A percentile compares a stretch with the other conserved stretches of the same genome.
phyloP scores from a whole-genome alignment of 805 yeast species.

The Komagataella populi region DNA sequence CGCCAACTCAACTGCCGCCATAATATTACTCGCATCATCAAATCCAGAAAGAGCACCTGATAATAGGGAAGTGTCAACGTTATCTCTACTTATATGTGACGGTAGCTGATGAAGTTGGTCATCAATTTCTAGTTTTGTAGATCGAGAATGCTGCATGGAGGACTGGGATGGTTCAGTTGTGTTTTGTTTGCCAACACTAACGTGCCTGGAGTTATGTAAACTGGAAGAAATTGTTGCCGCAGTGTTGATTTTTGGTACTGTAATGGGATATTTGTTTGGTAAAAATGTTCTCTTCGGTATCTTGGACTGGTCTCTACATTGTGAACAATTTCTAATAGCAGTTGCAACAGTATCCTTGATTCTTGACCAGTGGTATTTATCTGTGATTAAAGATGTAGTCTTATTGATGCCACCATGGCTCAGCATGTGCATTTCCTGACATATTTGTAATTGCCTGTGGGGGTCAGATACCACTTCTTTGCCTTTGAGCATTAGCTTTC shows the following conservation, averaged over 20 bases:
- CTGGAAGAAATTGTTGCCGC: background rate
- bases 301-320: slow-evolving; percentile 41
- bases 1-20: slow-evolving; percentile 51
- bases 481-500: slow-evolving; percentile 62
- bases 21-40: slow-evolving; percentile 24
- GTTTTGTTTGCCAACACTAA: background rate
- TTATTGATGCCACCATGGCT: slow-evolving; percentile 84
- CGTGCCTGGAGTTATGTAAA: background rate
- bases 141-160: background rate
- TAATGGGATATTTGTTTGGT: slow-evolving; percentile 6
- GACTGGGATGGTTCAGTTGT: background rate
- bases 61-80: slow-evolving; percentile 16
- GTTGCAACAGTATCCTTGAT: slow-evolving; percentile 78
- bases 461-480: slow-evolving; percentile 77
- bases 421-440: slow-evolving; percentile 51
- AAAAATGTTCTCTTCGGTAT: slow-evolving; percentile 5
- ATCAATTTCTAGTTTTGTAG: background rate
- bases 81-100: slow-evolving; percentile 7
- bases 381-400: slow-evolving; percentile 66
- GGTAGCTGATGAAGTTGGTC: slow-evolving; percentile 5
- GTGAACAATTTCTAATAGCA: slow-evolving; percentile 62
- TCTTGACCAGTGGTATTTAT: slow-evolving; percentile 81
- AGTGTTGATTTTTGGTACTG: background rate
- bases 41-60: slow-evolving; percentile 26
- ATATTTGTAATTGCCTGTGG: slow-evolving; percentile 59